Percentiles rank a stretch among this genome's conserved stretches.
These are phyloP conservation scores for Aspergillus costaricaensis DNA, from an alignment of 2,329 filamentous ascomycete genomes.

Conservation along the genomic window DNA sequence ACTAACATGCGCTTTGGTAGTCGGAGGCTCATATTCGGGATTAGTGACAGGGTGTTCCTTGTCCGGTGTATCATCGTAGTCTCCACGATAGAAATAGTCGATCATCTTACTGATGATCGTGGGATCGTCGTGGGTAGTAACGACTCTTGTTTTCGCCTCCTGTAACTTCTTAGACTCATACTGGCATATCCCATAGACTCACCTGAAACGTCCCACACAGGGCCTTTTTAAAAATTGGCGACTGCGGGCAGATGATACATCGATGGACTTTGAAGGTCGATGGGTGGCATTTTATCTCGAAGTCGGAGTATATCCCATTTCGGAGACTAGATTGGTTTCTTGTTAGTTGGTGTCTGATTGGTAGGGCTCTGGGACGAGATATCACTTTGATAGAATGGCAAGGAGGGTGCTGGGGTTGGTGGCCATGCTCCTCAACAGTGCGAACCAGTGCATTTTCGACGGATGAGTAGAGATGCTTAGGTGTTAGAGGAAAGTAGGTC, in stretches of 20 bases:
- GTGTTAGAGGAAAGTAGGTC: too few species aligned
- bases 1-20: background rate
- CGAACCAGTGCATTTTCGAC: too few species aligned
- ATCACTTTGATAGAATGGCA: too few species aligned
- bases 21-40: background rate
- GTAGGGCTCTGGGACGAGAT: too few species aligned
- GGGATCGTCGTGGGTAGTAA: background rate
- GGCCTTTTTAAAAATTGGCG: background rate
- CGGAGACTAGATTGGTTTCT: background rate
- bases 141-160: background rate
- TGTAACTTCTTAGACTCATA: background rate
- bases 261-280: background rate
- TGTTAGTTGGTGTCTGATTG: too few species aligned
- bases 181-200: background rate
- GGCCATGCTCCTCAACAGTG: too few species aligned
- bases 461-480: too few species aligned
- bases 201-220: background rate
- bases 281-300: background rate
- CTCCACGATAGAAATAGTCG: background rate
- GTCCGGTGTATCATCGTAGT: background rate
- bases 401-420: too few species aligned
- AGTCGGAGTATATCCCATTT: background rate
- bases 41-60: background rate
- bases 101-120: background rate
- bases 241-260: background rate